phyloP scores from a whole-genome alignment of 2,329 filamentous ascomycete species.

The Diaporthe capsici region DNA sequence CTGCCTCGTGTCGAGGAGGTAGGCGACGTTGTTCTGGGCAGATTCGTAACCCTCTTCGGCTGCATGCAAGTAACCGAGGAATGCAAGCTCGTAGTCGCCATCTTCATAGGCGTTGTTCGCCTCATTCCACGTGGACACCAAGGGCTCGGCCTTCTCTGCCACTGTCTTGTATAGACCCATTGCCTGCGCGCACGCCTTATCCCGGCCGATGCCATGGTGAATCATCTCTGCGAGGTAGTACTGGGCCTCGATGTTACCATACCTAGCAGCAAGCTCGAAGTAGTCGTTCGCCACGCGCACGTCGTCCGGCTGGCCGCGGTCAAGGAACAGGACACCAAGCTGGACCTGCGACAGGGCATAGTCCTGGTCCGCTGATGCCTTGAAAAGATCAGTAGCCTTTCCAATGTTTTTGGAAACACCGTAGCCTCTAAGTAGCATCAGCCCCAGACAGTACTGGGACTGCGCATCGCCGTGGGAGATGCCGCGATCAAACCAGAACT shows the following conservation, averaged over 20 bases:
- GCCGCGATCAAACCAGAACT: slow-evolving; percentile 87
- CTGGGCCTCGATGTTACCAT: slow-evolving; percentile 88
- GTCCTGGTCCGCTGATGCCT: slow-evolving; percentile 85
- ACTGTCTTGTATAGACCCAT: slow-evolving; percentile 87
- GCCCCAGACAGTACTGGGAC: slow-evolving; percentile 85
- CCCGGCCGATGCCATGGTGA: slow-evolving; percentile 83
- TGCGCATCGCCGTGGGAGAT: slow-evolving; percentile 82
- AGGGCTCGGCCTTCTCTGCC: slow-evolving; percentile 78
- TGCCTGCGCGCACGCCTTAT: slow-evolving; percentile 83
- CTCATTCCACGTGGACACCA: slow-evolving; percentile 85
- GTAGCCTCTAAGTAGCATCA: slow-evolving; percentile 86
- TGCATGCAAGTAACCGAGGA: slow-evolving; percentile 87
- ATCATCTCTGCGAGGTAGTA: slow-evolving; percentile 94
- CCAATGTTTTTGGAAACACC: slow-evolving; percentile 77
- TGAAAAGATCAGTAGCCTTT: slow-evolving; percentile 82
- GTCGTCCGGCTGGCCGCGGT: slow-evolving; percentile 81
- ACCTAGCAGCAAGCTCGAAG: slow-evolving; percentile 87
- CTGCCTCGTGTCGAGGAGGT: slow-evolving; percentile 81
- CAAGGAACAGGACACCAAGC: slow-evolving; percentile 86
- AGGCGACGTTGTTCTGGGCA: slow-evolving; percentile 91
- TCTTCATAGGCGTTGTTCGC: slow-evolving; percentile 86
- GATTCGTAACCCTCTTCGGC: slow-evolving; percentile 94
- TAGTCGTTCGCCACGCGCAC: slow-evolving; percentile 84
- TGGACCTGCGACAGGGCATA: slow-evolving; percentile 85
- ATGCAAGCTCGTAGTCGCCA: slow-evolving; percentile 83